Evolutionary conservation across 805 yeast genomes (phyloP).

Genomic region (Soucietia sequanensis): DNA sequence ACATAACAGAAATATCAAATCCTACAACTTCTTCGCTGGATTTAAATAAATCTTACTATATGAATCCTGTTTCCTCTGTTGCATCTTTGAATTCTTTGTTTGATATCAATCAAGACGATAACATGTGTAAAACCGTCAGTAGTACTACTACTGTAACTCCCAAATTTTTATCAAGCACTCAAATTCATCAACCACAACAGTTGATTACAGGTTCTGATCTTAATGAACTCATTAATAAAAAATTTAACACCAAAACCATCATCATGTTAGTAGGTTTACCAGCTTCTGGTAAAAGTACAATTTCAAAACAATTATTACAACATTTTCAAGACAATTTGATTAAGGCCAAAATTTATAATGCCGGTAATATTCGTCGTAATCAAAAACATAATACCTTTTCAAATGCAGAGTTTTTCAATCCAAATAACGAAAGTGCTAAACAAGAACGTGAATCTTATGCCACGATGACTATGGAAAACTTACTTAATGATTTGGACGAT

Average conservation of each 20-base stretch:
- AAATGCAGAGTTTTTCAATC: conserved; percentile 38
- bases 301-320: conserved; percentile 31
- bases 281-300: conserved; percentile 41
- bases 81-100: conserved; percentile 31
- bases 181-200: conserved; percentile 1
- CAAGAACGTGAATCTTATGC: conserved; percentile 37
- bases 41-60: too few relatives aligned
- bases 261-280: conserved; percentile 41
- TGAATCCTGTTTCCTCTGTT: too few relatives aligned
- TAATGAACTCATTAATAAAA: neutral
- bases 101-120: conserved; percentile 13
- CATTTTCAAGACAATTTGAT: conserved; percentile 26
- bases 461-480: conserved; percentile 27
- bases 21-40: too few relatives aligned
- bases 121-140: too few relatives aligned
- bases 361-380: conserved; percentile 51
- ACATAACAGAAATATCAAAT: too few relatives aligned
- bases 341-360: conserved; percentile 41
- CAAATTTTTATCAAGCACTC: neutral
- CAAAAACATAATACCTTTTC: conserved; percentile 21
- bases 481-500: conserved; percentile 28
- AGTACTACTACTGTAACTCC: too few relatives aligned
- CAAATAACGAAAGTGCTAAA: conserved; percentile 27
- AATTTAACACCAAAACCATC: conserved; percentile 10
- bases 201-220: neutral